Base-by-base conservation (phyloP, 2,329 filamentous ascomycete species). In the Pyrenochaeta sp. region DNA sequence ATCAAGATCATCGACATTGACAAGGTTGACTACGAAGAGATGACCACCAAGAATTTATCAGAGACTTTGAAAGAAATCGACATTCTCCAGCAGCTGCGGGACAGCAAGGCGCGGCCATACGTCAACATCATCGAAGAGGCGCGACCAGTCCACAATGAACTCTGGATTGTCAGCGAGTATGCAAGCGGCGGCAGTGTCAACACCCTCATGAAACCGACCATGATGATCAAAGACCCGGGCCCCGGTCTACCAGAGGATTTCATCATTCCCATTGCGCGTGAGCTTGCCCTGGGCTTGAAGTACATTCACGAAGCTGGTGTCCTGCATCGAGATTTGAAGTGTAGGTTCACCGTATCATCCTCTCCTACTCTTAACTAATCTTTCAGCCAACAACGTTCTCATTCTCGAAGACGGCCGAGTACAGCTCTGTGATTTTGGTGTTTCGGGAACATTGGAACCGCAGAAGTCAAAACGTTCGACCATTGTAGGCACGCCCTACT, bases 81-180 rank as follows among this genome's bases (percentile, higher is more conserved):
- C 34, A 82, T 89, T 17, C 75, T 95, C 35, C 84, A 89, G 60
- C 77, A 88, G 44, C 77, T 95, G 37, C 85, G 86, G 61, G 86
- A 89, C 55, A 87, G 81, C 54, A 86, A 85, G 34, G 89, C 89
- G 13, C 81, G 82, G 55, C 93, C 93, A 63, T 94, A 94, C 68
- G 85, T 95, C 72, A 94, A 93, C 66, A 81, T 86, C 58, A 87
- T 93, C 37, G 85, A 92, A 58, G 89, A 92, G 55, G 88, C 88
- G 4, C 79, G 92, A 14, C 84, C 88, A 7, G 84, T 93, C 24
- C 87, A 88, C 28, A 85, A 88, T 57, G 83, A 89, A 48, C 86
- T 95, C 74, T 95, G 90, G 90, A 89, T 94, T 76, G 84, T 94
- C 42, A 92, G 88, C 46, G 89, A 94, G 72, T 91, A 92, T 69